Evolutionary conservation across 2,329 filamentous ascomycete species (phyloP), one percentile per base, ranked within the genome.

Genomic region (Fragosphaeria purpurea): DNA sequence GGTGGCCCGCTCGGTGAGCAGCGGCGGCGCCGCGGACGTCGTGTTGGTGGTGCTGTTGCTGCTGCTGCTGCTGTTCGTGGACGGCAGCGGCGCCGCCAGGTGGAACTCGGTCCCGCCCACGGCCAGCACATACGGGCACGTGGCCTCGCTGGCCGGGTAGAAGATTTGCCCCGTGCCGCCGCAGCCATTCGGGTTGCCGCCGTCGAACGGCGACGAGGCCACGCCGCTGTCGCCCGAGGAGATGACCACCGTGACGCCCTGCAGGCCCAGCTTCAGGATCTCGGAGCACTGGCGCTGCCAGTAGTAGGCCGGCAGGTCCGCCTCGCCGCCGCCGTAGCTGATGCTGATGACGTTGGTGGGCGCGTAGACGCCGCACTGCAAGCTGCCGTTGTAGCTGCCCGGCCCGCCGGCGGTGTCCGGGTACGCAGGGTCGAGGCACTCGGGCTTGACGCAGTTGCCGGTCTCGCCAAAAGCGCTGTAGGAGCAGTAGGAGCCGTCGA

Each of bases 281-380:
- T 75, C 70, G 49, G 66, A 63, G 61, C 73, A 75, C 59, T 74
- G 71, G 9, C 70, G 67, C 55, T 73, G 65, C 56, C 78, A 73
- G 62, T 83, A 83, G 54, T 64, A 66, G 5, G 69, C 62, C 0
- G 78, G 77, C 22, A 80, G 66, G 30, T 74, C 73, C 5, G 65
- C 63, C 62, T 82, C 78, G 42, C 72, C 68, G 41, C 72, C 72
- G 44, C 76, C 76, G 59, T 80, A 80, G 4, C 72, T 76, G 56
- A 82, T 75, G 39, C 70, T 72, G 53, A 79, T 70, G 6, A 80
- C 76, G 54, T 79, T 77, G 8, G 77, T 75, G 3, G 76, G 73
- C 56, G 71, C 67, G 64, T 62, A 64, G 10, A 59, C 58, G 41
- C 63, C 64, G 55, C 62, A 68, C 55, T 62, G 59, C 22, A 66